Percentiles rank a stretch among this genome's conserved stretches.
These are phyloP conservation scores for Plantago coronopus DNA, from an alignment of 305 asterid genomes.

Conservation along the genomic window DNA sequence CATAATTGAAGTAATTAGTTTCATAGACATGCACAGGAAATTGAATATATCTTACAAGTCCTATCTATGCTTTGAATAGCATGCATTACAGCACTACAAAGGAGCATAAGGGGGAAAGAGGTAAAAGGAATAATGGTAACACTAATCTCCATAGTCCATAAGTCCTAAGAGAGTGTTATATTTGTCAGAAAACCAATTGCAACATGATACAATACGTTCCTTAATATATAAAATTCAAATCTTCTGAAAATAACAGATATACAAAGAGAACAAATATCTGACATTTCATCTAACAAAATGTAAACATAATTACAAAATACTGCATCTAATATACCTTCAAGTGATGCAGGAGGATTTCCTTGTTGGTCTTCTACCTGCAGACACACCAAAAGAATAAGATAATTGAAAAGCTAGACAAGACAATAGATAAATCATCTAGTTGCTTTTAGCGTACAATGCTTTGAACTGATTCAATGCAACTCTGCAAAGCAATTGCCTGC, in stretches of 20 bases:
- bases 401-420: slow-evolving; percentile 7
- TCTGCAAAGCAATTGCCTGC: slow-evolving; percentile 73
- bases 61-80: background rate
- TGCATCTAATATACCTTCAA: slow-evolving; percentile 46
- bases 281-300: background rate
- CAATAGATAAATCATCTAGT: slow-evolving; percentile 17
- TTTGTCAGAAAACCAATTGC: background rate
- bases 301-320: background rate
- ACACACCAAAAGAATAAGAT: slow-evolving; percentile 17
- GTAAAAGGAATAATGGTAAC: background rate
- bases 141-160: background rate
- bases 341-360: slow-evolving; percentile 41
- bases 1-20: slow-evolving; percentile 22
- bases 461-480: slow-evolving; percentile 47
- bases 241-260: background rate
- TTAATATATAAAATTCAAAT: background rate
- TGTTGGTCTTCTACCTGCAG: slow-evolving; percentile 56
- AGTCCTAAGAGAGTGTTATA: background rate
- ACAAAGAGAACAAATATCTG: background rate
- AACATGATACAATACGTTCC: background rate
- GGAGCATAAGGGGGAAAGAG: slow-evolving; percentile 22
- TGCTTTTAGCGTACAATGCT: slow-evolving; percentile 43
- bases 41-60: background rate
- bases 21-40: slow-evolving; percentile 14
- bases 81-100: slow-evolving; percentile 3